These are phyloP conservation scores for Candida krabiensis DNA, from an alignment of 805 yeast genomes.

Conservation along the genomic window DNA sequence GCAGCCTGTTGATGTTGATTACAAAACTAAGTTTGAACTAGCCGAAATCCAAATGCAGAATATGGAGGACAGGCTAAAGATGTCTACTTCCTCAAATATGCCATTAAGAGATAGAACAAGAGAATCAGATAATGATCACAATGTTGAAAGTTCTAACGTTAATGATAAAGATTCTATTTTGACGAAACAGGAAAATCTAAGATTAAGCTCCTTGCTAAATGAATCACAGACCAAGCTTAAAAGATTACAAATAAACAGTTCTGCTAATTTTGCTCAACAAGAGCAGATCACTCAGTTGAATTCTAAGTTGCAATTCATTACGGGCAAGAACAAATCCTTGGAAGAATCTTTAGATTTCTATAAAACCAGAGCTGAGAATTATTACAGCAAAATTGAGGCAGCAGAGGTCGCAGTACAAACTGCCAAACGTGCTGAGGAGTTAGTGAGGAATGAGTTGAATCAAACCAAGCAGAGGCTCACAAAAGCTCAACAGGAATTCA, in stretches of 20 bases:
- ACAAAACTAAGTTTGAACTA: slow-evolving; percentile 46
- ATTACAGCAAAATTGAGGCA: slow-evolving; percentile 67
- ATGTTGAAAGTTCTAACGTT: slow-evolving; percentile 12
- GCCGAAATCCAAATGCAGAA: slow-evolving; percentile 44
- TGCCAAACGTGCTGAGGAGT: slow-evolving; percentile 60
- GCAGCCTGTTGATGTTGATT: slow-evolving; percentile 36
- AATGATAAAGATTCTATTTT: slow-evolving; percentile 24
- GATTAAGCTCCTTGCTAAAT: slow-evolving; percentile 35
- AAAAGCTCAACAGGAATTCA: slow-evolving; percentile 52
- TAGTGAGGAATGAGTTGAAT: slow-evolving; percentile 49
- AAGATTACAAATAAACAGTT: slow-evolving; percentile 29
- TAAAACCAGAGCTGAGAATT: slow-evolving; percentile 71
- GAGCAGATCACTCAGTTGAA: slow-evolving; percentile 45
- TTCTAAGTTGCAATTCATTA: slow-evolving; percentile 56
- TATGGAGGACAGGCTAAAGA: slow-evolving; percentile 36
- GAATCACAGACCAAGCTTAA: slow-evolving; percentile 35
- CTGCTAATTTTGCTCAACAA: slow-evolving; percentile 31
- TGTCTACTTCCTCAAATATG: slow-evolving; percentile 34
- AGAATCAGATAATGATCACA: slow-evolving; percentile 10
- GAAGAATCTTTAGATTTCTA: slow-evolving; percentile 57
- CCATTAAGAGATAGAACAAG: slow-evolving; percentile 27
- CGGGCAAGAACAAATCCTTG: slow-evolving; percentile 56
- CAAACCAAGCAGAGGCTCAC: slow-evolving; percentile 50
- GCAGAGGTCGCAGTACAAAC: slow-evolving; percentile 73
- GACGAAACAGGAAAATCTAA: slow-evolving; percentile 34